Evolutionary conservation across 2,329 filamentous ascomycete genomes (phyloP).

Genomic region (Sporothrix brasiliensis): DNA sequence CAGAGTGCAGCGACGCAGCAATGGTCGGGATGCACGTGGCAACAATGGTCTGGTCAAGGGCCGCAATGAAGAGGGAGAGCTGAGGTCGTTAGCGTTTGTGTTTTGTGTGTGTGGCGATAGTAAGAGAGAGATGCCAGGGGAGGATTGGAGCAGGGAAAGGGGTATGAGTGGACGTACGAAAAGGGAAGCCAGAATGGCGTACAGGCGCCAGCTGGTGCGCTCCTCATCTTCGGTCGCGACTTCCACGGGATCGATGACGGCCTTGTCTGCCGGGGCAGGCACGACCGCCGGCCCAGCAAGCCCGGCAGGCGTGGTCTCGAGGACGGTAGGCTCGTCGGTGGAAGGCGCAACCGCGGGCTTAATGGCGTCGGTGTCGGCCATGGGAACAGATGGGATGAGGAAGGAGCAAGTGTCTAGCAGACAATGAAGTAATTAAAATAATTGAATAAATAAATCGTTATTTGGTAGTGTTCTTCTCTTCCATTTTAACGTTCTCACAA

Average conservation of each 20-base stretch:
- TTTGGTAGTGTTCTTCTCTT: background rate
- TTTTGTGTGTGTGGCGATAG: background rate
- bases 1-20: constrained; percentile 32
- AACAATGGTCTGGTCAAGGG: constrained; percentile 50
- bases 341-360: background rate
- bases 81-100: background rate
- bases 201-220: constrained; percentile 29
- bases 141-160: background rate
- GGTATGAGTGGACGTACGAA: constrained; percentile 19
- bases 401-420: background rate
- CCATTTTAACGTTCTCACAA: background rate
- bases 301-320: constrained; percentile 12
- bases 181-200: constrained; percentile 28
- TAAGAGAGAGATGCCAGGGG: no score
- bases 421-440: background rate
- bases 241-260: constrained; percentile 16
- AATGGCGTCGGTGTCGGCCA: constrained; percentile 9
- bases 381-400: background rate
- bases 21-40: constrained; percentile 40
- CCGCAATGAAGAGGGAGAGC: constrained; percentile 54
- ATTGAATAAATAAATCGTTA: background rate
- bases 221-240: background rate
- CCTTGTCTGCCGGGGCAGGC: constrained; percentile 1
- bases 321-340: constrained; percentile 18
- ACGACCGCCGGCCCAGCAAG: constrained; percentile 12